Percentiles rank a stretch among this genome's conserved stretches.
These are phyloP conservation scores for Zygotorulaspora florentina DNA, from an alignment of 805 yeast genomes.

Conservation along the genomic window DNA sequence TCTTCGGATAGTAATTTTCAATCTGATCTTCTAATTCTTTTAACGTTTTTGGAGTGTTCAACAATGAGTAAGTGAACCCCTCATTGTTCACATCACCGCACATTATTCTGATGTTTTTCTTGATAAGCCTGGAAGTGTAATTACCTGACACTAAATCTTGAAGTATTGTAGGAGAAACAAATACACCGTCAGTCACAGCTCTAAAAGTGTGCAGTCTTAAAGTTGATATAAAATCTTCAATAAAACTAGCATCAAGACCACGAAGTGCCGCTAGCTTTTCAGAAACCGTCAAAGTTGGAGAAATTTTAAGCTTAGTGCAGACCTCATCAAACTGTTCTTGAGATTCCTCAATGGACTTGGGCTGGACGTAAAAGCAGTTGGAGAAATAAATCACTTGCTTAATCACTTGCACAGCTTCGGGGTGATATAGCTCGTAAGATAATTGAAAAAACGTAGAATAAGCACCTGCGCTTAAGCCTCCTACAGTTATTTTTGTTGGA, in stretches of 20 bases:
- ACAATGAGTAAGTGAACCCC: conserved; percentile 29
- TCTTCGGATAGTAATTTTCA: conserved; percentile 37
- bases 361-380: conserved; percentile 38
- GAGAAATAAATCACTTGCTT: conserved; percentile 37
- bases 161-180: conserved; percentile 33
- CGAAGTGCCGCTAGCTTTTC: conserved; percentile 25
- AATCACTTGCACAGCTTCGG: conserved; percentile 38
- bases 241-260: conserved; percentile 14
- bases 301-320: conserved; percentile 25
- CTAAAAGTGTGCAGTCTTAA: conserved; percentile 36
- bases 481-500: conserved; percentile 38
- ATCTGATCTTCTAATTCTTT: conserved; percentile 33
- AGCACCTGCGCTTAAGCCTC: conserved; percentile 48
- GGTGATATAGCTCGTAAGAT: conserved; percentile 41
- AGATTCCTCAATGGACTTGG: conserved; percentile 37
- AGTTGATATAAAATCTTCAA: conserved; percentile 28
- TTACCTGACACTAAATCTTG: conserved; percentile 33
- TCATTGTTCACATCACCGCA: conserved; percentile 38
- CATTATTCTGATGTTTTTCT: conserved; percentile 24
- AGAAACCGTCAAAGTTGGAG: conserved; percentile 7
- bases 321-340: conserved; percentile 39
- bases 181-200: conserved; percentile 39
- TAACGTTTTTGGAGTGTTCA: conserved; percentile 31
- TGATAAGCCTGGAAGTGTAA: conserved; percentile 24
- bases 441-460: conserved; percentile 41